phyloP scores from a whole-genome alignment of 345 rosid genomes.

The Kernera saxatilis region DNA sequence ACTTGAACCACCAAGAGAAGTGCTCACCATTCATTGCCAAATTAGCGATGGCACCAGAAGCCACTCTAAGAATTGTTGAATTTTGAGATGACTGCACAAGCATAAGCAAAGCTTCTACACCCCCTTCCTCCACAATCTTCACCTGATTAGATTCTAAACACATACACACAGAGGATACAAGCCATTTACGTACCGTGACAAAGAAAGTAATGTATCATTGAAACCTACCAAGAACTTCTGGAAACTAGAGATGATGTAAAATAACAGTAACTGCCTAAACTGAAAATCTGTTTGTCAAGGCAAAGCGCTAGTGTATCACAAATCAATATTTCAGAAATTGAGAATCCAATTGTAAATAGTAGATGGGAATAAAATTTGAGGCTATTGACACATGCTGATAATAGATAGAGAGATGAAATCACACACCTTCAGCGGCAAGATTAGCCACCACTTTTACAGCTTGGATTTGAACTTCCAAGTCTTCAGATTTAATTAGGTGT shows the following conservation, averaged over 20 bases:
- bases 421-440: slow-evolving; percentile 92
- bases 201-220: not conserved
- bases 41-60: slow-evolving; percentile 96
- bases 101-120: slow-evolving; percentile 75
- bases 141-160: slow-evolving; percentile 73
- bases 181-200: not conserved
- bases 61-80: slow-evolving; percentile 82
- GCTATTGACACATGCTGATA: not conserved
- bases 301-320: not conserved
- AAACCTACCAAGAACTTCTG: not conserved
- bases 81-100: slow-evolving; percentile 64
- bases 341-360: not conserved
- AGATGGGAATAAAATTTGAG: not conserved
- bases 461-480: slow-evolving; percentile 79
- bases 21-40: slow-evolving; percentile 88
- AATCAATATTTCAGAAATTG: not conserved
- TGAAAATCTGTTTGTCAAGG: not conserved
- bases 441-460: slow-evolving; percentile 94
- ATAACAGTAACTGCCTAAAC: not conserved
- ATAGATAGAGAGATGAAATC: slow-evolving; percentile 4
- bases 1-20: slow-evolving; percentile 1
- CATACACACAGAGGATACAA: slow-evolving; percentile 1
- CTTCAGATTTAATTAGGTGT: slow-evolving; percentile 72
- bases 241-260: not conserved
- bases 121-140: slow-evolving; percentile 89